phyloP scores from a whole-genome alignment of 108 stramenopile species.

The Halocafeteria seosinensis region DNA sequence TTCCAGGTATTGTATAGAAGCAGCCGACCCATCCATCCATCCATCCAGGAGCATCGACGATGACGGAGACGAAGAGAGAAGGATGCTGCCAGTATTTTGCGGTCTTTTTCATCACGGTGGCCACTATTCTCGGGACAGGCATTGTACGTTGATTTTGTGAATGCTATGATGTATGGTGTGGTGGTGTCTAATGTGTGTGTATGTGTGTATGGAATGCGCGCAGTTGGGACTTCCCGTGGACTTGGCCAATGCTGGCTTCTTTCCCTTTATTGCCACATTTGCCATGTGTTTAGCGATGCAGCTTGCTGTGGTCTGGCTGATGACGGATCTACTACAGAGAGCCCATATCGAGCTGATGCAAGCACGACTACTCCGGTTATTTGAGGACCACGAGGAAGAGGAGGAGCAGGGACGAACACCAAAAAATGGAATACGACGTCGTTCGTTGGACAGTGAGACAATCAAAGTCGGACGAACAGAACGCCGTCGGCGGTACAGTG shows the following conservation, averaged over 20 bases:
- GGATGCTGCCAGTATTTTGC: not conserved
- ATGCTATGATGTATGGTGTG: not conserved
- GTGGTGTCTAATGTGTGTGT: not conserved
- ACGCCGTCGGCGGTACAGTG: not conserved
- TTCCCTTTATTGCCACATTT: not conserved
- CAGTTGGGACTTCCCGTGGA: not conserved
- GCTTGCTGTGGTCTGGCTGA: not conserved
- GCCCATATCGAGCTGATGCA: not conserved
- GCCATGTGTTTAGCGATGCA: not conserved
- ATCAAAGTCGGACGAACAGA: not conserved
- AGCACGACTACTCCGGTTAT: not conserved
- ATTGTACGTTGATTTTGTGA: not conserved
- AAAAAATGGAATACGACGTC: not conserved
- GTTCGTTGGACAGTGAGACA: not conserved
- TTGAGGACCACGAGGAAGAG: not conserved
- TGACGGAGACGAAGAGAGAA: not conserved
- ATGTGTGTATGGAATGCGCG: not conserved
- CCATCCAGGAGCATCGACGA: not conserved
- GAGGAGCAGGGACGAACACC: not conserved
- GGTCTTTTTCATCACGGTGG: not conserved
- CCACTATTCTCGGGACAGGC: slow-evolving; percentile 2
- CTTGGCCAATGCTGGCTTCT: not conserved
- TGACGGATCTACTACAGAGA: not conserved
- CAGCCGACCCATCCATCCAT: no score
- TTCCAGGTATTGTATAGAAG: no score